Evolutionary conservation across 768 basidiomycete species (phyloP).

Genomic region (Panus rudis): DNA sequence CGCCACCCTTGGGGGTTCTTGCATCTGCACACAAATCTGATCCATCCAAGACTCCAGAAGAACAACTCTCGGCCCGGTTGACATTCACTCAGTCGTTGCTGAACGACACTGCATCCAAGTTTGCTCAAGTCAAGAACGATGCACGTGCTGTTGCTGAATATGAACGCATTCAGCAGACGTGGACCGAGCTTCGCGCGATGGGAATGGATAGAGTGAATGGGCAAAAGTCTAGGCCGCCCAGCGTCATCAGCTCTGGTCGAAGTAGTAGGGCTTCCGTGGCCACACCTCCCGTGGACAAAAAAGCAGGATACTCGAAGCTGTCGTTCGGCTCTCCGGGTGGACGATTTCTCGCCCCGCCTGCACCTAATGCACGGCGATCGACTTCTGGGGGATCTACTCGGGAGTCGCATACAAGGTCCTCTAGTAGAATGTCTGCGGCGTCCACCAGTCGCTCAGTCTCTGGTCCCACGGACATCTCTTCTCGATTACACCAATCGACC

Average conservation of each 20-base stretch:
- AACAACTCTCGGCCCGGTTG: conserved; percentile 58
- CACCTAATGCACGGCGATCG: conserved; percentile 38
- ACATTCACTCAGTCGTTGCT: conserved; percentile 53
- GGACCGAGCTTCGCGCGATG: conserved; percentile 80
- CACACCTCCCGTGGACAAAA: conserved; percentile 25
- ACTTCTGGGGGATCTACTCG: conserved; percentile 33
- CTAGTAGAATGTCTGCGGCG: conserved; percentile 51
- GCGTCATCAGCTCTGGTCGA: conserved; percentile 58
- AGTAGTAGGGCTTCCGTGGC: conserved; percentile 44
- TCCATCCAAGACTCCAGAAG: conserved; percentile 45
- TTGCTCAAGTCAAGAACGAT: conserved; percentile 46
- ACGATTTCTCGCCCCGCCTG: conserved; percentile 39
- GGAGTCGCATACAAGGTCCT: conserved; percentile 40
- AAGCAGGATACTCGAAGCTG: conserved; percentile 32
- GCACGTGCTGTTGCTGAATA: conserved; percentile 52
- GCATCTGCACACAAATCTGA: conserved; percentile 43
- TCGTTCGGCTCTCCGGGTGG: conserved; percentile 32
- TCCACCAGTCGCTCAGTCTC: conserved; percentile 62
- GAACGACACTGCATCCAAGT: conserved; percentile 36
- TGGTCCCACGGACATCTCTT: conserved; percentile 46
- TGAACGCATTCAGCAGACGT: conserved; percentile 68
- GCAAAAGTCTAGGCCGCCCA: conserved; percentile 57
- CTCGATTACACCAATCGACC: conserved; percentile 49
- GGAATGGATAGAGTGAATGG: conserved; percentile 56
- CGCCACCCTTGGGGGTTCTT: conserved; percentile 42